These are phyloP conservation scores for Ophiosphaerella narmari DNA, from an alignment of 2,329 filamentous ascomycete genomes.

Conservation along the genomic window DNA sequence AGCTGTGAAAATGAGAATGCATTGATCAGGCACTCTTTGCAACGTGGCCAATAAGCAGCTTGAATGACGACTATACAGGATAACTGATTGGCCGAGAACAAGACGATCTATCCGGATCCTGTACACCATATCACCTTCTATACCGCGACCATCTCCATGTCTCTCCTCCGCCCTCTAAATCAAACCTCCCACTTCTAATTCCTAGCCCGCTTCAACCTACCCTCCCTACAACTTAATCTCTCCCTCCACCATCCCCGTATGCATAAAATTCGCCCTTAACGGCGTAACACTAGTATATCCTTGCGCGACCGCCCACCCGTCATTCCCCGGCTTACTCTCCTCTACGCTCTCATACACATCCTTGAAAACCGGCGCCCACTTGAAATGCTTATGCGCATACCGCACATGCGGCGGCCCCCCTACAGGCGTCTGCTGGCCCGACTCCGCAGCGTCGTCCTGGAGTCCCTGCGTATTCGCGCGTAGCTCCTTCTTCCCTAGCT, in stretches of 20 bases:
- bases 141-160: no score
- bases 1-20: no score
- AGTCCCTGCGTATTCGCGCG: constrained; percentile 15
- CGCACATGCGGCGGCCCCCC: constrained; percentile 44
- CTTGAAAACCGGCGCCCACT: constrained; percentile 86
- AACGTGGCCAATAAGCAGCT: neutral
- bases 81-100: no score
- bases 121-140: no score
- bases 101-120: no score
- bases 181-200: neutral
- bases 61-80: neutral
- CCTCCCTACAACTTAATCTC: constrained; percentile 34
- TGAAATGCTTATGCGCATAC: constrained; percentile 85
- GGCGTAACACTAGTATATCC: constrained; percentile 90
- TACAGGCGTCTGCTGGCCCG: constrained; percentile 31
- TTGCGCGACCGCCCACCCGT: constrained; percentile 90
- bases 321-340: constrained; percentile 76
- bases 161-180: neutral
- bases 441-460: constrained; percentile 25
- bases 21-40: no score
- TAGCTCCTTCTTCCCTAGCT: constrained; percentile 51
- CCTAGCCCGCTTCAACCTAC: neutral
- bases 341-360: constrained; percentile 91
- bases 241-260: constrained; percentile 47
- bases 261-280: constrained; percentile 90